These are phyloP conservation scores for Scedosporium boydii DNA, from an alignment of 2,329 filamentous ascomycete genomes.

Conservation along the genomic window DNA sequence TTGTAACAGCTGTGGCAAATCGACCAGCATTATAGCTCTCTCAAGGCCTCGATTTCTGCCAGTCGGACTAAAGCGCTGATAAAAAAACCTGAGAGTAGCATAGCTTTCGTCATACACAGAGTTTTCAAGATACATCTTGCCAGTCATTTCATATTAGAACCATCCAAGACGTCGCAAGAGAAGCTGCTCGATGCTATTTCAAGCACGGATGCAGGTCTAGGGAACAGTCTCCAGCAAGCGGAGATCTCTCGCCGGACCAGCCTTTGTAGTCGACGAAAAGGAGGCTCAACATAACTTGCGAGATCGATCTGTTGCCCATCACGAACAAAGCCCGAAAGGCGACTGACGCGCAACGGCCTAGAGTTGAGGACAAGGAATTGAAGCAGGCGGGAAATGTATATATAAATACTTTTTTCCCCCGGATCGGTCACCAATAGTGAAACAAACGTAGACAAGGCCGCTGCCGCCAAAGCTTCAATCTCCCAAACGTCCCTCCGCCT, in stretches of 20 bases:
- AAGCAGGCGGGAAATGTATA: neutral
- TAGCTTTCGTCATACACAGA: neutral
- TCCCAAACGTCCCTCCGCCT: slow-evolving; percentile 8
- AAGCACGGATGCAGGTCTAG: neutral
- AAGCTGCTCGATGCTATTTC: neutral
- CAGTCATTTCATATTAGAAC: neutral
- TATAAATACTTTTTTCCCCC: neutral
- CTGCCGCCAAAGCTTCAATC: slow-evolving; percentile 1
- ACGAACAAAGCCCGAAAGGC: neutral
- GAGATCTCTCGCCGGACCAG: neutral
- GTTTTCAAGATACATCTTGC: neutral
- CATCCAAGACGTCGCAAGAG: neutral
- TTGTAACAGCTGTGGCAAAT: no score
- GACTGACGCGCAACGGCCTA: neutral
- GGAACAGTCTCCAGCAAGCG: neutral
- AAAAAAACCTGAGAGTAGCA: neutral
- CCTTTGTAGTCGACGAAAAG: neutral
- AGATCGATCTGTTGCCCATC: neutral
- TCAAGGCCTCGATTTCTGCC: neutral
- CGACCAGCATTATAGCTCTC: no score
- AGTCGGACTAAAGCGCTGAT: neutral
- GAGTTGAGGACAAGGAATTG: neutral
- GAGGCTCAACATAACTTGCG: neutral
- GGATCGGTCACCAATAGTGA: neutral
- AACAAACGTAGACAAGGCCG: slow-evolving; percentile 1